Conservation (phyloP, 1,284 basidiomycete genomes). For the Megacollybia platyphylla region DNA sequence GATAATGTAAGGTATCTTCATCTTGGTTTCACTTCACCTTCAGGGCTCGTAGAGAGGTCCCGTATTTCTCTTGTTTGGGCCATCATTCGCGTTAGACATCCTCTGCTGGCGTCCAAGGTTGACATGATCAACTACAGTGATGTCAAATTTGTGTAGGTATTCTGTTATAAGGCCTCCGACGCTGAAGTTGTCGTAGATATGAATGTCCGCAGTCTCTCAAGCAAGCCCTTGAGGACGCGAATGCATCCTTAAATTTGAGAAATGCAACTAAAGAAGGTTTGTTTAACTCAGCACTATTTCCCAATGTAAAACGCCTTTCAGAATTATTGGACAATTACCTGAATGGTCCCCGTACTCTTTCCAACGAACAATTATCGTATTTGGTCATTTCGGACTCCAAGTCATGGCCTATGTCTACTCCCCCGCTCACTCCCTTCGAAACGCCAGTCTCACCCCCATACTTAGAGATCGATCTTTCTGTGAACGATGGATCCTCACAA, state of each 20-base stretch:
- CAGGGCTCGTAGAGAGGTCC: slow-evolving; percentile 22
- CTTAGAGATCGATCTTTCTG: slow-evolving; percentile 1
- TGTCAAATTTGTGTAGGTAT: slow-evolving; percentile 46
- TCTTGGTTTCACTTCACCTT: slow-evolving; percentile 44
- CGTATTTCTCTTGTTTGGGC: slow-evolving; percentile 58
- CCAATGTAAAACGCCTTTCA: slow-evolving; percentile 12
- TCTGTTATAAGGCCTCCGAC: slow-evolving; percentile 2
- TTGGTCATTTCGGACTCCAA: slow-evolving; percentile 40
- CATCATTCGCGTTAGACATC: slow-evolving; percentile 52
- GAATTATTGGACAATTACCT: slow-evolving; percentile 57
- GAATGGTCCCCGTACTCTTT: slow-evolving; percentile 64
- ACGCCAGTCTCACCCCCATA: neutral
- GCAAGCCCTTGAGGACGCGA: slow-evolving; percentile 31
- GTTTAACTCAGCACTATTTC: slow-evolving; percentile 6
- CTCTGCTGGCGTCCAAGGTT: slow-evolving; percentile 49
- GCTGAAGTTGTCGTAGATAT: slow-evolving; percentile 1
- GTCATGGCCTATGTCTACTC: slow-evolving; percentile 15
- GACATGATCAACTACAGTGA: slow-evolving; percentile 52
- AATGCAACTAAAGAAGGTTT: slow-evolving; percentile 40
- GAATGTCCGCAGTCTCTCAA: slow-evolving; percentile 1
- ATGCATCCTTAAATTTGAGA: slow-evolving; percentile 35
- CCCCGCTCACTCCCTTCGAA: slow-evolving; percentile 20
- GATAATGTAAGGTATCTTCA: slow-evolving; percentile 45
- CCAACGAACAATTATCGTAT: slow-evolving; percentile 56
- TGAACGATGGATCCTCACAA: neutral